Conservation (phyloP, 306 rosid species). For the Argentina anserina region DNA sequence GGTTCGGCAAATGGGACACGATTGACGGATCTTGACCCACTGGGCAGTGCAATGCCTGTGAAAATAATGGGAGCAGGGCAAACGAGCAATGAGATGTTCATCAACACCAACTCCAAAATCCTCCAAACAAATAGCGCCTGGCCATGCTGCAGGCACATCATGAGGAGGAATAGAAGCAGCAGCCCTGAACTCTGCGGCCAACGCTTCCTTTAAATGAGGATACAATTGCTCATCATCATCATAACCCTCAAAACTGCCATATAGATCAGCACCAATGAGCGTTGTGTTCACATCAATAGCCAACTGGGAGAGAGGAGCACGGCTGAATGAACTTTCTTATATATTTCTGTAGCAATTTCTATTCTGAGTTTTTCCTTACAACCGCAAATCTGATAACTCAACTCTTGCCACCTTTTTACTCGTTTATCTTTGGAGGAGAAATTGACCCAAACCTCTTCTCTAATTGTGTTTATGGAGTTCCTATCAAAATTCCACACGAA, state of each 20-base stretch:
- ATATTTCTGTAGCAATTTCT: background rate
- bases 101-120: background rate
- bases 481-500: too few species aligned
- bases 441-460: background rate
- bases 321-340: background rate
- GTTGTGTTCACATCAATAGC: background rate
- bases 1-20: background rate
- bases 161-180: background rate
- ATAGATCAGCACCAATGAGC: background rate
- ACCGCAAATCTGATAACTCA: background rate
- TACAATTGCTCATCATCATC: background rate
- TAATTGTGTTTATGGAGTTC: too few species aligned
- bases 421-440: background rate
- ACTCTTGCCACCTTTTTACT: background rate
- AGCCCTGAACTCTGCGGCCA: background rate
- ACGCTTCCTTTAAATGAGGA: background rate
- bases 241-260: background rate
- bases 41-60: too few species aligned
- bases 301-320: background rate
- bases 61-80: background rate
- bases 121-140: background rate
- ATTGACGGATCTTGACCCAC: background rate
- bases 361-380: background rate
- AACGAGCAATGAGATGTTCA: background rate
- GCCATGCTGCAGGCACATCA: background rate